Percentiles rank a stretch among this genome's conserved stretches.
Conservation (phyloP, 2,329 filamentous ascomycete species). For the Fusarium camptoceras region DNA sequence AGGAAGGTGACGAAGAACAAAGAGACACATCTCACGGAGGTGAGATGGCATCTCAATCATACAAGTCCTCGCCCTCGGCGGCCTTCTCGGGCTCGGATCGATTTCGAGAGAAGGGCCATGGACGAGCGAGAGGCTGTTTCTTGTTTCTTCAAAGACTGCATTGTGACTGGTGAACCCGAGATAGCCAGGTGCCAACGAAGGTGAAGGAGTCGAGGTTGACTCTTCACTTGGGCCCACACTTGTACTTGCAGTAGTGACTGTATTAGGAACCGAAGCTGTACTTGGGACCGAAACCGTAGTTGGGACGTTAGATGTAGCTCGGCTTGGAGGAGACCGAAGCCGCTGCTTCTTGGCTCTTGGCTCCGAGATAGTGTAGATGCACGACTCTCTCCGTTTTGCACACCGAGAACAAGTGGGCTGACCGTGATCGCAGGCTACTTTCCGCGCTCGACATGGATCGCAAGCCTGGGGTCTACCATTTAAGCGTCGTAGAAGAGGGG, state of each 20-base stretch:
- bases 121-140: constrained; percentile 53
- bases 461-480: constrained; percentile 48
- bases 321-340: constrained; percentile 18
- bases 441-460: constrained; percentile 56
- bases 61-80: constrained; percentile 13
- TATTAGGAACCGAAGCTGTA: background rate
- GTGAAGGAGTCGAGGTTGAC: constrained; percentile 31
- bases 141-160: constrained; percentile 57
- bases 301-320: background rate
- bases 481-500: constrained; percentile 42
- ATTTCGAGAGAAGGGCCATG: constrained; percentile 37
- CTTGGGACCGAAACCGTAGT: background rate
- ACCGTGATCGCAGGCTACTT: constrained; percentile 58
- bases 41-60: constrained; percentile 41
- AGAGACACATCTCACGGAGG: constrained; percentile 53
- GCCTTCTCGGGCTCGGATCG: constrained; percentile 15
- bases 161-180: constrained; percentile 60
- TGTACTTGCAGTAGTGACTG: background rate
- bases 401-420: constrained; percentile 57
- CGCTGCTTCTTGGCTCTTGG: constrained; percentile 35
- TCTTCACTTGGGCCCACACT: background rate
- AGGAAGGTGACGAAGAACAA: constrained; percentile 54
- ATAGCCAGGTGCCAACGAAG: constrained; percentile 50
- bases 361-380: constrained; percentile 51
- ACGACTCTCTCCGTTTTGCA: constrained; percentile 51